These are phyloP conservation scores for Jacaranda copaia DNA, from an alignment of 257 asterid species.

Conservation along the genomic window DNA sequence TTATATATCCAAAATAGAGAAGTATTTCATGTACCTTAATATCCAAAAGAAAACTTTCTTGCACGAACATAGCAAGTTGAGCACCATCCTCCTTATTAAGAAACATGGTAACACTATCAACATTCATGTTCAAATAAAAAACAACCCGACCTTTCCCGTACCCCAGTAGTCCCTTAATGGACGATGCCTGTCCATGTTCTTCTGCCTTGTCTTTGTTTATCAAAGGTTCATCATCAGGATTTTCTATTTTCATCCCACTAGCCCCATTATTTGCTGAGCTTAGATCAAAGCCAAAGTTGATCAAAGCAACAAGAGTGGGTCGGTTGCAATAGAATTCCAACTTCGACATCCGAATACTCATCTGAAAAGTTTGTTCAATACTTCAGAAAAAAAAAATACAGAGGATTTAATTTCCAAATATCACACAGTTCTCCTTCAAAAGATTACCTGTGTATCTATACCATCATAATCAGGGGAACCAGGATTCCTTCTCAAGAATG, in stretches of 20 bases:
- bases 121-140: slow-evolving; percentile 90
- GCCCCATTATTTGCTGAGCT: slow-evolving; percentile 54
- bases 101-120: slow-evolving; percentile 85
- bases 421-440: slow-evolving; percentile 31
- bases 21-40: slow-evolving; percentile 65
- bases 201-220: slow-evolving; percentile 67
- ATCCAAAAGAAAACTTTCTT: slow-evolving; percentile 90
- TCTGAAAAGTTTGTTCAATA: slow-evolving; percentile 57
- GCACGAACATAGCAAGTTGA: slow-evolving; percentile 97
- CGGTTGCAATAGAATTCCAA: slow-evolving; percentile 95
- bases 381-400: slow-evolving; percentile 40
- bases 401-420: slow-evolving; percentile 21
- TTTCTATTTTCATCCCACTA: slow-evolving; percentile 41
- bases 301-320: slow-evolving; percentile 96
- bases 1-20: neutral
- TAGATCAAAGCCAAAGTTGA: slow-evolving; percentile 77
- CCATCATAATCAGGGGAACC: slow-evolving; percentile 91
- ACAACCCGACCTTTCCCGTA: slow-evolving; percentile 92
- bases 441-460: slow-evolving; percentile 89
- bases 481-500: slow-evolving; percentile 70
- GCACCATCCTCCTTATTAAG: slow-evolving; percentile 96
- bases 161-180: slow-evolving; percentile 87
- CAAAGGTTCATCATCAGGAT: slow-evolving; percentile 49
- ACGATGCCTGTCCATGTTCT: slow-evolving; percentile 62
- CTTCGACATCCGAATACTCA: slow-evolving; percentile 97